Evolutionary conservation across 2,329 filamentous ascomycete species (phyloP), one percentile per base, ranked within the genome.

Genomic region (Achaetomium macrosporum): DNA sequence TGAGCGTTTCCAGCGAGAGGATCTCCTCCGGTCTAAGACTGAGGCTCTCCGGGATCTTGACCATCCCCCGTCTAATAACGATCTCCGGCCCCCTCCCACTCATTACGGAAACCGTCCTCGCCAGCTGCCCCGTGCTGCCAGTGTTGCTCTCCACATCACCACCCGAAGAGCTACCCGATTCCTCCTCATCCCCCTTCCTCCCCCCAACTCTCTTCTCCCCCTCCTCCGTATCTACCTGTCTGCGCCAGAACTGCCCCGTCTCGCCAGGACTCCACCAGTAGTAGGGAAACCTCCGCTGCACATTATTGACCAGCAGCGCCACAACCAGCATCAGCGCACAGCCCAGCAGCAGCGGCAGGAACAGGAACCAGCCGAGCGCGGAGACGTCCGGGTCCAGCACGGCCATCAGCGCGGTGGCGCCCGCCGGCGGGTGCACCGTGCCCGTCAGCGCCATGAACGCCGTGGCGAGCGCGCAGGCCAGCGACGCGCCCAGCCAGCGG

Each of bases 401-500:
- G 0, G 85, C 84, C 25, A 90, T 69, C 1, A 91, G 69, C 0
- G 85, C 86, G 0, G 86, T 90, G 9, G 87, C 86, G 5, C 87
- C 87, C 0, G 85, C 87, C 0, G 87, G 87, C 0, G 87, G 87
- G 59, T 90, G 85, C 0, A 87, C 75, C 0, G 85, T 89, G 48
- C 84, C 84, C 1, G 85, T 90, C 19, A 88, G 61, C 0, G 76
- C 76, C 87, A 90, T 90, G 51, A 81, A 53, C 1, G 77, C 72
- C 0, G 81, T 86, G 0, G 85, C 77, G 2, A 76, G 65, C 0
- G 82, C 85, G 58, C 85, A 88, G 1, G 83, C 73, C 0, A 90
- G 68, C 11, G 85, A 79, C 11, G 82, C 85, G 1, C 76, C 84
- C 0, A 88, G 63, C 77, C 82, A 87, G 30, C 78, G 77, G 30